These are phyloP conservation scores for Mucor mucedo DNA, from an alignment of 371 early-diverging fungal genomes.

Conservation along the genomic window DNA sequence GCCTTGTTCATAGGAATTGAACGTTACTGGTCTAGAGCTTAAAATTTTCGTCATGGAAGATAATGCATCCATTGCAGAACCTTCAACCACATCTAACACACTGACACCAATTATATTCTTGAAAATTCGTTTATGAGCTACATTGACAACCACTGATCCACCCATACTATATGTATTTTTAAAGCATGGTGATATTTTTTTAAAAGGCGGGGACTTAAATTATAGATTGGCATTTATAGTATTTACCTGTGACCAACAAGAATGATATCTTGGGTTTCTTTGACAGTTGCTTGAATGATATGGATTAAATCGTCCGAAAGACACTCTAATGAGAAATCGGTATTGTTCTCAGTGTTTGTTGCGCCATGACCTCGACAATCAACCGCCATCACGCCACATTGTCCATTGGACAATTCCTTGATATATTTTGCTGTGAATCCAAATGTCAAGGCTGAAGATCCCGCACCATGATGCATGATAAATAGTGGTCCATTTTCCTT, in stretches of 20 bases:
- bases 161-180: conserved; percentile 74
- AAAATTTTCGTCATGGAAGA: conserved; percentile 68
- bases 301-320: conserved; percentile 64
- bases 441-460: conserved; percentile 81
- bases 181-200: neutral
- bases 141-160: conserved; percentile 85
- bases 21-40: conserved; percentile 64
- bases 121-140: conserved; percentile 58
- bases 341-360: conserved; percentile 53
- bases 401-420: conserved; percentile 39
- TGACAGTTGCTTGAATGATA: conserved; percentile 47
- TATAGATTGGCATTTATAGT: neutral
- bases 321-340: conserved; percentile 62
- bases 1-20: conserved; percentile 65
- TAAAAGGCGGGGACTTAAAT: neutral
- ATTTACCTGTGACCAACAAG: conserved; percentile 82
- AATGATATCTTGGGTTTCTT: conserved; percentile 59
- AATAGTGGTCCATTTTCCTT: conserved; percentile 64
- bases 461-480: conserved; percentile 93
- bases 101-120: conserved; percentile 72
- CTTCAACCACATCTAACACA: conserved; percentile 93
- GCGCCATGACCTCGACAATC: conserved; percentile 90
- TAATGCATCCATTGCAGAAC: conserved; percentile 81
- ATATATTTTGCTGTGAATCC: conserved; percentile 67
- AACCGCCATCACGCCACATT: conserved; percentile 64